These are phyloP conservation scores for Houttuynia cordata DNA, from an alignment of 164 flowering plant species.

Conservation along the genomic window DNA sequence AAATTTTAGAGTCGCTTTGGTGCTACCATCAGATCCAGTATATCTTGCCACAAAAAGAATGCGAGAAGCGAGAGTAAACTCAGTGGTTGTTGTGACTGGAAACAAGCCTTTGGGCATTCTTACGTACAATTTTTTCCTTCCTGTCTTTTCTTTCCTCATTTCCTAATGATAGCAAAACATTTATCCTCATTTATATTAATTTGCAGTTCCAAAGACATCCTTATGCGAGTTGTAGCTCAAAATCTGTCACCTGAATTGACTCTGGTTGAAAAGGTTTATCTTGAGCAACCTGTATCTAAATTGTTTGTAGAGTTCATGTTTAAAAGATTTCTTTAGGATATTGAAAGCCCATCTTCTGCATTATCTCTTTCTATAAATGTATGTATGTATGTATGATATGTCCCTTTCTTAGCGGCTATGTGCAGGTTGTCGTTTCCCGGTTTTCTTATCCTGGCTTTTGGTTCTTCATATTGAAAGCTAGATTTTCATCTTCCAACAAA, in stretches of 20 bases:
- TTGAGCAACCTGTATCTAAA: background rate
- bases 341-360: background rate
- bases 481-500: too few species aligned
- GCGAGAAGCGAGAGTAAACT: slow-evolving; percentile 70
- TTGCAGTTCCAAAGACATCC: slow-evolving; percentile 84
- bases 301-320: too few species aligned
- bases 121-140: slow-evolving; percentile 40
- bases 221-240: slow-evolving; percentile 93
- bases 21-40: slow-evolving; percentile 83
- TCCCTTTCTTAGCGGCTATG: background rate
- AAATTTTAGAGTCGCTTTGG: slow-evolving; percentile 79
- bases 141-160: slow-evolving; percentile 2
- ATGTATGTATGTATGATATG: background rate
- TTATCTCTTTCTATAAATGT: background rate
- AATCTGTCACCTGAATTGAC: slow-evolving; percentile 92
- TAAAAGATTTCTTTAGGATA: too few species aligned
- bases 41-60: slow-evolving; percentile 78
- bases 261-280: slow-evolving; percentile 77
- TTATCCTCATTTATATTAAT: background rate
- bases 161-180: background rate
- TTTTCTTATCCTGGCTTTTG: background rate
- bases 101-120: slow-evolving; percentile 89
- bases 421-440: background rate
- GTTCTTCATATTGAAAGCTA: background rate
- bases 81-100: slow-evolving; percentile 53